Evolutionary conservation across 163 green algal genomes (phyloP).

Genomic region (Chlamydomonas reinhardtii): DNA sequence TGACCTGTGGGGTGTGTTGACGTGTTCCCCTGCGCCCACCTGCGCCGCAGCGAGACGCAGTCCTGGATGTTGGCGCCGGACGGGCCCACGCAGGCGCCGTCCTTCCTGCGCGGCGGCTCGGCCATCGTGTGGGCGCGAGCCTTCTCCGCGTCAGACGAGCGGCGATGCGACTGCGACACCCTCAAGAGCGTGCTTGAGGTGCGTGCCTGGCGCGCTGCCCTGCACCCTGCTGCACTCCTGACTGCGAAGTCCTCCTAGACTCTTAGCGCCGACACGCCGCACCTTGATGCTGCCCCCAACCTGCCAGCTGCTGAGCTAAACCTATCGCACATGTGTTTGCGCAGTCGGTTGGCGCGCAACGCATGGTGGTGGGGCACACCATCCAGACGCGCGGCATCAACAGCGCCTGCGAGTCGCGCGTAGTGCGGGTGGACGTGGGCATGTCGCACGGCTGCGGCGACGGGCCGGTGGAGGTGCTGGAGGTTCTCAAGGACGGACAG

Average conservation of each 20-base stretch:
- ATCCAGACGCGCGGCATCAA: conserved; percentile 89
- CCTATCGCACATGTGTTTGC: no score
- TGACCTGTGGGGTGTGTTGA: no score
- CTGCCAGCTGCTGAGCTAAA: no score
- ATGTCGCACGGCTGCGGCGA: conserved; percentile 89
- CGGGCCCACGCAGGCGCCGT: conserved; percentile 26
- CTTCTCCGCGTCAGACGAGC: conserved; percentile 83
- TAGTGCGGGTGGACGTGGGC: conserved; percentile 92
- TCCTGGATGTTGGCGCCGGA: conserved; percentile 66
- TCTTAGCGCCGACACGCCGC: no score
- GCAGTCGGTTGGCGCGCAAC: conserved; percentile 23
- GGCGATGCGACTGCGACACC: conserved; percentile 84
- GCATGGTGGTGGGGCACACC: conserved; percentile 88
- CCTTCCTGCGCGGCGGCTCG: conserved; percentile 71
- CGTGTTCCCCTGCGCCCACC: no score
- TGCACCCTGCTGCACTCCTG: no score
- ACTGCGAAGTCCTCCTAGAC: no score
- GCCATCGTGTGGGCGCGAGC: conserved; percentile 92
- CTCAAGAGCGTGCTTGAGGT: conserved; percentile 78
- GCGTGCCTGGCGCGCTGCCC: background rate
- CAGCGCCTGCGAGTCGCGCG: conserved; percentile 78
- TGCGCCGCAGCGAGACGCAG: conserved; percentile 59
- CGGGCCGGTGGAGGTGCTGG: conserved; percentile 74
- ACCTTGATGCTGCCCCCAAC: no score
- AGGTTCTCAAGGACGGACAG: conserved; percentile 70